phyloP scores from a whole-genome alignment of 1,284 basidiomycete genomes.

The Cystobasidiaceae sp. region DNA sequence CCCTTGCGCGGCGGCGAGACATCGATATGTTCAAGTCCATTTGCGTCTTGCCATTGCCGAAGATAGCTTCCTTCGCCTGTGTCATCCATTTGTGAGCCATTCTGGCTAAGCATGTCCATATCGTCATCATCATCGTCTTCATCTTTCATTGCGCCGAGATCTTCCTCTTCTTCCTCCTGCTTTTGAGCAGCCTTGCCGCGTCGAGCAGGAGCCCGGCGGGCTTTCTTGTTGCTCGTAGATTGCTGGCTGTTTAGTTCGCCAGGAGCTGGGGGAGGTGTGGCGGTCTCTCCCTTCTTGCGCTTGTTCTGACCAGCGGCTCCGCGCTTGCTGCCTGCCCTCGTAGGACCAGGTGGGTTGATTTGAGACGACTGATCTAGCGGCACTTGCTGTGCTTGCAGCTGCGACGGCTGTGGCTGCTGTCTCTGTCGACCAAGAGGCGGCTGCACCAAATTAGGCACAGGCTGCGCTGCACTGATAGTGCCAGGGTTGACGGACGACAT shows the following conservation, averaged over 20 bases:
- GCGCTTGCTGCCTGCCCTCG: slow-evolving; percentile 27
- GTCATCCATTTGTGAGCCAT: not conserved
- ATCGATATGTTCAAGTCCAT: slow-evolving; percentile 3
- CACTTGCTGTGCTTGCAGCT: slow-evolving; percentile 21
- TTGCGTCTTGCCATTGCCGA: not conserved
- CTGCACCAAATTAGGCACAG: slow-evolving; percentile 4
- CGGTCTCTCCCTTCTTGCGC: slow-evolving; percentile 45
- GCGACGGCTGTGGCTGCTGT: not conserved
- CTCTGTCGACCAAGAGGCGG: not conserved
- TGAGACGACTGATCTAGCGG: not conserved
- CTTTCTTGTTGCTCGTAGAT: not conserved
- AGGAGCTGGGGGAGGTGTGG: slow-evolving; percentile 17
- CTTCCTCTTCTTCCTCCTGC: slow-evolving; percentile 15
- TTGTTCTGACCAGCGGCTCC: slow-evolving; percentile 45
- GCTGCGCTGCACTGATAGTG: slow-evolving; percentile 6
- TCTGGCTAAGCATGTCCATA: slow-evolving; percentile 17
- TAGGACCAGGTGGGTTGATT: not conserved
- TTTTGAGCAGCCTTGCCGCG: not conserved
- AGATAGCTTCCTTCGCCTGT: slow-evolving; percentile 1
- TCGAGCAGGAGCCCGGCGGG: not conserved
- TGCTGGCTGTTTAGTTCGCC: slow-evolving; percentile 32
- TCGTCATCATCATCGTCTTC: slow-evolving; percentile 55
- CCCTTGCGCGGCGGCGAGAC: slow-evolving; percentile 5
- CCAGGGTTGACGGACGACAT: not conserved
- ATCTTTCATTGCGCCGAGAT: slow-evolving; percentile 4